phyloP scores from a whole-genome alignment of 306 rosid species.

The Crotalaria pallida region DNA sequence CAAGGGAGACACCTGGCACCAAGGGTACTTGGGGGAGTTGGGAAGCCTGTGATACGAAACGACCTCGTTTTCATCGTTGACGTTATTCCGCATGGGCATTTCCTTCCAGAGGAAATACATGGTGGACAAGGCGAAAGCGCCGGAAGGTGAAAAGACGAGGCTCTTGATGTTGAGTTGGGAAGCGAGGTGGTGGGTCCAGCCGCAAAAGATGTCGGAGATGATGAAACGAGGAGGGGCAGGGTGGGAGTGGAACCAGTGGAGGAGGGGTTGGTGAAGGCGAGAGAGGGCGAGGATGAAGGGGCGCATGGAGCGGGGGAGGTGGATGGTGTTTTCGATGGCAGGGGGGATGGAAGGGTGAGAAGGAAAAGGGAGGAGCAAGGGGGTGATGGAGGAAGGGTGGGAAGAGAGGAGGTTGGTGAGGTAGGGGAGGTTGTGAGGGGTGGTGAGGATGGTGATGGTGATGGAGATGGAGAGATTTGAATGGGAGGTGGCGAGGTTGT shows the following conservation, averaged over 20 bases:
- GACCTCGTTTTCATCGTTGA: constrained; percentile 21
- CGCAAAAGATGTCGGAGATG: constrained; percentile 51
- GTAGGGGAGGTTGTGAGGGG: constrained; percentile 18
- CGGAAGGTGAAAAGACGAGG: constrained; percentile 42
- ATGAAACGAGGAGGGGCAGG: constrained; percentile 31
- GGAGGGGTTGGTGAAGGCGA: constrained; percentile 25
- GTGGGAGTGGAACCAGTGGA: constrained; percentile 23
- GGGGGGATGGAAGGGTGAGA: constrained; percentile 38
- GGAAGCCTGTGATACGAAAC: constrained; percentile 29
- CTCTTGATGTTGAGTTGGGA: constrained; percentile 27
- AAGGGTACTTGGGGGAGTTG: constrained; percentile 41
- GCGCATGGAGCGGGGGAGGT: constrained; percentile 9
- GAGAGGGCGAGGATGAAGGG: constrained; percentile 28
- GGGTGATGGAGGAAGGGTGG: constrained; percentile 12
- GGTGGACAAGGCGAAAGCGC: constrained; percentile 35
- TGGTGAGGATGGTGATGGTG: constrained; percentile 25
- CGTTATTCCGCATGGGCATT: background rate
- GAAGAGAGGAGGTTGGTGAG: constrained; percentile 16
- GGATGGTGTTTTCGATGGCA: constrained; percentile 43
- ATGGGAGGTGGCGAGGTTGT: constrained; percentile 18
- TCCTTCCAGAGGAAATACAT: constrained; percentile 23
- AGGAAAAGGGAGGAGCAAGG: constrained; percentile 39
- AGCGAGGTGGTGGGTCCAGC: constrained; percentile 51
- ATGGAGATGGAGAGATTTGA: too few species aligned
- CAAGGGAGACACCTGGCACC: constrained; percentile 52